Conservation (phyloP, 108 stramenopile species). For the Skeletonema potamos region DNA sequence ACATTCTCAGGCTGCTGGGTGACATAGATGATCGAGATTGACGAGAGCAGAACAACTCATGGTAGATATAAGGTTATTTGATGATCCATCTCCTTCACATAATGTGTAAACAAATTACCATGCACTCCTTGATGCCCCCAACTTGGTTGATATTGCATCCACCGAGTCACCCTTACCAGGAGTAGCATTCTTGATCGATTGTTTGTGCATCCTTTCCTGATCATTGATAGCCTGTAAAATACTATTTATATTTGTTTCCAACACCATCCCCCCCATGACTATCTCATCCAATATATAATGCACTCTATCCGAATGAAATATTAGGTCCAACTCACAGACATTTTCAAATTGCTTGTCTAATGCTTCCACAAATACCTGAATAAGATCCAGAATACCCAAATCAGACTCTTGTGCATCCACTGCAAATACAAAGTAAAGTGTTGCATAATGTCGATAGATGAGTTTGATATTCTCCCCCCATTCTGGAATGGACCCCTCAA, state of each 20-base stretch:
- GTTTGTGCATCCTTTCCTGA: conserved; percentile 89
- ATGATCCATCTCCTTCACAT: background rate
- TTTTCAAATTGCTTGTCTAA: conserved; percentile 99
- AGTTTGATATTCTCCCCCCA: conserved; percentile 98
- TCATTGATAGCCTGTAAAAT: conserved; percentile 94
- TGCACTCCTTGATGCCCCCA: conserved; percentile 42
- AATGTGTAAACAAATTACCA: conserved; percentile 35
- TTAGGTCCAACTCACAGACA: conserved; percentile 99
- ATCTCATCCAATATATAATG: conserved; percentile 95
- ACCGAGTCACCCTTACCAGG: conserved; percentile 53
- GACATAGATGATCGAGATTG: conserved; percentile 56
- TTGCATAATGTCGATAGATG: conserved; percentile 99
- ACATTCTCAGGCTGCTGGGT: conserved; percentile 79
- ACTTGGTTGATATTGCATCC: conserved; percentile 44
- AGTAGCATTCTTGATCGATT: conserved; percentile 52
- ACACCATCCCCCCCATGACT: conserved; percentile 99
- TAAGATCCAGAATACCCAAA: conserved; percentile 98
- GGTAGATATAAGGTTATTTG: background rate
- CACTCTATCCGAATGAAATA: conserved; percentile 96
- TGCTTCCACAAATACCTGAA: conserved; percentile 99
- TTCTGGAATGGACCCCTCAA: conserved; percentile 95
- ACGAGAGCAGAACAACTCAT: background rate
- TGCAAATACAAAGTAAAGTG: conserved; percentile 98
- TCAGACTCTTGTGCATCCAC: conserved; percentile 97
- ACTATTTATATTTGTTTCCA: conserved; percentile 95